Evolutionary conservation across 2,329 filamentous ascomycete genomes (phyloP).

Genomic region (Myriosclerotinia curreyana): DNA sequence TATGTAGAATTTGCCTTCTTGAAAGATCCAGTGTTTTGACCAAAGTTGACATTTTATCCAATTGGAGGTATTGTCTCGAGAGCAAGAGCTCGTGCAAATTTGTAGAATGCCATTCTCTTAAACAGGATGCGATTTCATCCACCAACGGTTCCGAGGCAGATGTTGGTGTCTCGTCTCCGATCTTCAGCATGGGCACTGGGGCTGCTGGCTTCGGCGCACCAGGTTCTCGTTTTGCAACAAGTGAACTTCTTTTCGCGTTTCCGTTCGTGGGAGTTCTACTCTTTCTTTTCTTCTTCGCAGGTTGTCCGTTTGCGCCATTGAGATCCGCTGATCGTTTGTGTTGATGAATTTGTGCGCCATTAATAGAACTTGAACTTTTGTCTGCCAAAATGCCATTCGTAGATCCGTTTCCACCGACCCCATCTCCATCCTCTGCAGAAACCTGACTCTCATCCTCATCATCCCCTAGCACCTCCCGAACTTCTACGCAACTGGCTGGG

Average conservation of each 20-base stretch:
- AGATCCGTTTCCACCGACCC: slow-evolving; percentile 21
- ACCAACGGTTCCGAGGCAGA: slow-evolving; percentile 86
- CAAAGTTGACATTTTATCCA: slow-evolving; percentile 78
- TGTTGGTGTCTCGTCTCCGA: slow-evolving; percentile 93
- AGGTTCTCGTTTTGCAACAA: slow-evolving; percentile 58
- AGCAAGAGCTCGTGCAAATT: slow-evolving; percentile 91
- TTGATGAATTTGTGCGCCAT: neutral
- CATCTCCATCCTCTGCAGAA: slow-evolving; percentile 14
- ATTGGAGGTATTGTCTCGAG: slow-evolving; percentile 71
- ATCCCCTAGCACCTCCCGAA: slow-evolving; percentile 86
- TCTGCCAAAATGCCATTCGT: slow-evolving; percentile 25
- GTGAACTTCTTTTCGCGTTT: slow-evolving; percentile 41
- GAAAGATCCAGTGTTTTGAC: slow-evolving; percentile 81
- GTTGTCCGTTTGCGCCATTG: slow-evolving; percentile 17
- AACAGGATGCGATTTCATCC: slow-evolving; percentile 94
- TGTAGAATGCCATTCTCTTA: slow-evolving; percentile 97
- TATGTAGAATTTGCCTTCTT: slow-evolving; percentile 86
- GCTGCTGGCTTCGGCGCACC: slow-evolving; percentile 75
- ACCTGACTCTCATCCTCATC: slow-evolving; percentile 50
- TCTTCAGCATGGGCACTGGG: slow-evolving; percentile 94
- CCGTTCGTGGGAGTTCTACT: slow-evolving; percentile 30
- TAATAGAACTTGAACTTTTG: neutral
- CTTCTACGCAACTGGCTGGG: slow-evolving; percentile 88
- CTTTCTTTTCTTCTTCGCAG: slow-evolving; percentile 27
- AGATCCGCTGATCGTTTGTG: neutral